Evolutionary conservation across 305 asterid genomes (phyloP), one percentile per base, ranked within the genome.

Genomic region (Ruellia speciosa): DNA sequence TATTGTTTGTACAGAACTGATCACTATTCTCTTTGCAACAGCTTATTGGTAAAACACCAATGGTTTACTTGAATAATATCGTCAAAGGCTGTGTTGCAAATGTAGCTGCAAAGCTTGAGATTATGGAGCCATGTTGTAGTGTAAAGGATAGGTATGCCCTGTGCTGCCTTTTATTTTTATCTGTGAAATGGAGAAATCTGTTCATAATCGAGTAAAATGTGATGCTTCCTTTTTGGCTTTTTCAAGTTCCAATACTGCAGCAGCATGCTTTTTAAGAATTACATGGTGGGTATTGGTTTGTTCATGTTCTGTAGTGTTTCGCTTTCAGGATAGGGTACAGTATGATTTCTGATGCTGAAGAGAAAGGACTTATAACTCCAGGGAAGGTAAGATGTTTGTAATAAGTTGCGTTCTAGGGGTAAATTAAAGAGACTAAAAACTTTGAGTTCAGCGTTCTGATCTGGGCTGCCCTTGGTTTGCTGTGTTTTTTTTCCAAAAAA

Each of bases 101-200:
- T 69, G 77, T 90, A 52, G 94, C 98, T 54, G 98, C 98, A 48
- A 90, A 90, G 78, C 95, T 90, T 57, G 98, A 90, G 76, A 82
- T 85, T 59, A 90, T 90, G 98, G 98, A 90, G 79, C 98, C 98
- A 34, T 90, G 98, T 59, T 82, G 96, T 79, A 90, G 98, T 59
- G 96, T 88, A 62, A 90, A 90, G 78, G 98, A 88, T 63, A 90
- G 98, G 97, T 87, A 71, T 71, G 75, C 20, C 48, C 58, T 17
- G 6, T 58, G 40, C 18, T 37, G 15, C 49, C 49, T 64, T 57
- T 59, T 63, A n/a, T 43, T 31, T 16, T 52, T 39, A 40, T 45
- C 18, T 51, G 47, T 56, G 57, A 50, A 53, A 17, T 57, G 53
- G 43, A 31, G 10, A 33, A 52, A 19, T 60, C 4, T 15, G 34